Conservation (phyloP, 345 rosid species). For the Capsella bursapastoris region DNA sequence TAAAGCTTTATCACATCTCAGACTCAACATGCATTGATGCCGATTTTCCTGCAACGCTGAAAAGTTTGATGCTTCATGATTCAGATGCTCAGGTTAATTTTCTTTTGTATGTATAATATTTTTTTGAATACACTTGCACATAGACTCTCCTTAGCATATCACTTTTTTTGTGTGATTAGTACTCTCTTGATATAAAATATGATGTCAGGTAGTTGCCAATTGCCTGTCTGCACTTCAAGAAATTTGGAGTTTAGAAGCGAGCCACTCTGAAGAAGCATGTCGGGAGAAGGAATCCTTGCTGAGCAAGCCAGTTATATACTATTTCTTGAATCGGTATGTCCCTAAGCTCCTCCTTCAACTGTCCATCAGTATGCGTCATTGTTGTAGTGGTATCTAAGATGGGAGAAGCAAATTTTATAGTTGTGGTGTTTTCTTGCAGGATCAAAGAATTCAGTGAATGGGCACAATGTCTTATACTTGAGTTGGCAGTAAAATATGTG, state of each 20-base stretch:
- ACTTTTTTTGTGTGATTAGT: slow-evolving; percentile 17
- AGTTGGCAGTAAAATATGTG: slow-evolving; percentile 83
- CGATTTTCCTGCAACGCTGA: slow-evolving; percentile 77
- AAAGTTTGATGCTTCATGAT: slow-evolving; percentile 88
- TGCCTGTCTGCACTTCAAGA: slow-evolving; percentile 94
- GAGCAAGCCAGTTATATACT: slow-evolving; percentile 78
- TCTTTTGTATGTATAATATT: slow-evolving; percentile 16
- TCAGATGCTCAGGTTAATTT: slow-evolving; percentile 77
- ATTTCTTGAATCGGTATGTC: slow-evolving; percentile 78
- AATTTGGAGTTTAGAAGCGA: slow-evolving; percentile 88
- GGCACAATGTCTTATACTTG: slow-evolving; percentile 97
- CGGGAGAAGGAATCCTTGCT: slow-evolving; percentile 80
- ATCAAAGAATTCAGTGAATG: slow-evolving; percentile 94
- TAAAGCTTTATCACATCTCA: slow-evolving; percentile 93
- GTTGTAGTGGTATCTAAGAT: slow-evolving; percentile 7
- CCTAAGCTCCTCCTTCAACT: slow-evolving; percentile 8
- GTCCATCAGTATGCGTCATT: slow-evolving; percentile 24
- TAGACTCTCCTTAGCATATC: neutral
- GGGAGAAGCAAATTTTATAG: slow-evolving; percentile 5
- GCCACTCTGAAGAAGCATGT: slow-evolving; percentile 85
- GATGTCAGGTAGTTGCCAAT: slow-evolving; percentile 80
- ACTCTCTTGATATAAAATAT: slow-evolving; percentile 22
- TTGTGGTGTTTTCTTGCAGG: slow-evolving; percentile 55
- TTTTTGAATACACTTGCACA: neutral
- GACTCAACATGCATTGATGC: slow-evolving; percentile 82